phyloP scores from a whole-genome alignment of 176 grass and related monocot species.

The Alopecurus myosuroides region DNA sequence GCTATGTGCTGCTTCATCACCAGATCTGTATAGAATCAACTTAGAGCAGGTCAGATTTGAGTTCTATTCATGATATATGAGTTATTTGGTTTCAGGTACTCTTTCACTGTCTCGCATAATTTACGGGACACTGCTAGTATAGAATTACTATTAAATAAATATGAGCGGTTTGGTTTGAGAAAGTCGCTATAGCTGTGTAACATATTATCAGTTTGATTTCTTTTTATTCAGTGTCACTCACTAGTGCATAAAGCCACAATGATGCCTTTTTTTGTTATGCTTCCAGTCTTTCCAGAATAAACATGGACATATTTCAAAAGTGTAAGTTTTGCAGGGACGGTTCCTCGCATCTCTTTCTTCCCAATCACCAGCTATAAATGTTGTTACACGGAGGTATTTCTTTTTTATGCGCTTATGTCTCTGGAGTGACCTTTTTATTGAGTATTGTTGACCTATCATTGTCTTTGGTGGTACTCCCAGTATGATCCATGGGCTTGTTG shows the following conservation, averaged over 20 bases:
- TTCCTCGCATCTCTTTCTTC: slow-evolving; percentile 79
- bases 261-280: not conserved
- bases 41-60: slow-evolving; percentile 59
- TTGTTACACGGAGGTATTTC: slow-evolving; percentile 65
- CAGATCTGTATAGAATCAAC: slow-evolving; percentile 94
- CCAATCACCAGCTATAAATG: slow-evolving; percentile 88
- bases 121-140: not conserved
- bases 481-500: slow-evolving; percentile 75
- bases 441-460: not conserved
- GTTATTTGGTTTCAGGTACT: not conserved
- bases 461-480: slow-evolving; percentile 34
- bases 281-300: slow-evolving; percentile 17
- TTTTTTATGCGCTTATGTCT: slow-evolving; percentile 12
- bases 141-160: not conserved
- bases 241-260: not conserved
- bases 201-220: not conserved
- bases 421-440: slow-evolving; percentile 5
- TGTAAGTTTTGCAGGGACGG: slow-evolving; percentile 53
- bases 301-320: not conserved
- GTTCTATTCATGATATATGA: not conserved
- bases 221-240: not conserved
- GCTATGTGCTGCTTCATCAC: slow-evolving; percentile 87
- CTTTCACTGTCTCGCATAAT: not conserved
- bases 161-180: not conserved
- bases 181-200: not conserved